Percentiles rank a stretch among this genome's conserved stretches.
Conservation (phyloP, 2,329 filamentous ascomycete genomes). For the Blastomyces gilchristii region DNA sequence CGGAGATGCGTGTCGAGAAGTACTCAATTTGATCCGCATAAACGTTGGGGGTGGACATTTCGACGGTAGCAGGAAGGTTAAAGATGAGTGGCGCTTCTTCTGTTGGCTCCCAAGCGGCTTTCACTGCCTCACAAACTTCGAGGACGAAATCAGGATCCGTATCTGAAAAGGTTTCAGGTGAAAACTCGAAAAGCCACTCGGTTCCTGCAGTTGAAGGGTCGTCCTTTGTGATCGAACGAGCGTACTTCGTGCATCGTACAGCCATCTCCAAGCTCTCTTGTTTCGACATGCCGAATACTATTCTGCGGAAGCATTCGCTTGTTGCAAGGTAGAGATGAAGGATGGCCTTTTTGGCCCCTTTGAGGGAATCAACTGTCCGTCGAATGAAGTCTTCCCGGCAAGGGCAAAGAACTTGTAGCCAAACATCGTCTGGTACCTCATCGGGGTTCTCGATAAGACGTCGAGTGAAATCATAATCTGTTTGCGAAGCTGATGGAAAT, state of each 20-base stretch:
- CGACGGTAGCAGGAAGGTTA: conserved; percentile 92
- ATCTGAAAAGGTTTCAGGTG: conserved; percentile 67
- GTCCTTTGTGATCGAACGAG: conserved; percentile 80
- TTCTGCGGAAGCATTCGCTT: conserved; percentile 84
- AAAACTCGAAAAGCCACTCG: conserved; percentile 44
- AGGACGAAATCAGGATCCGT: conserved; percentile 74
- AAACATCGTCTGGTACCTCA: conserved; percentile 77
- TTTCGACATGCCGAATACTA: conserved; percentile 81
- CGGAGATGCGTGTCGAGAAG: conserved; percentile 76
- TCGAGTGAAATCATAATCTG: conserved; percentile 90
- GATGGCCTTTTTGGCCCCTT: conserved; percentile 84
- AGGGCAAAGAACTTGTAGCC: conserved; percentile 81
- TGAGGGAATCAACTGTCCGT: conserved; percentile 77
- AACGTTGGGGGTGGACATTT: conserved; percentile 87
- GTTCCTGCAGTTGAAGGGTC: conserved; percentile 48
- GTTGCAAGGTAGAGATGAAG: conserved; percentile 94
- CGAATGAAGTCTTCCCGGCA: conserved; percentile 86
- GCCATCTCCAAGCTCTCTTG: conserved; percentile 73
- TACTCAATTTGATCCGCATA: conserved; percentile 96
- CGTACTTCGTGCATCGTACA: conserved; percentile 74
- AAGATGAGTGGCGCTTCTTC: conserved; percentile 80
- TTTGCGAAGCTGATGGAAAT: conserved; percentile 88
- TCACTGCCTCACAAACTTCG: conserved; percentile 81
- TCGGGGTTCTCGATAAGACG: conserved; percentile 77
- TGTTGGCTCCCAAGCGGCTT: conserved; percentile 80